phyloP scores from a whole-genome alignment of 768 basidiomycete species.

The Macrolepiota dolichaula region DNA sequence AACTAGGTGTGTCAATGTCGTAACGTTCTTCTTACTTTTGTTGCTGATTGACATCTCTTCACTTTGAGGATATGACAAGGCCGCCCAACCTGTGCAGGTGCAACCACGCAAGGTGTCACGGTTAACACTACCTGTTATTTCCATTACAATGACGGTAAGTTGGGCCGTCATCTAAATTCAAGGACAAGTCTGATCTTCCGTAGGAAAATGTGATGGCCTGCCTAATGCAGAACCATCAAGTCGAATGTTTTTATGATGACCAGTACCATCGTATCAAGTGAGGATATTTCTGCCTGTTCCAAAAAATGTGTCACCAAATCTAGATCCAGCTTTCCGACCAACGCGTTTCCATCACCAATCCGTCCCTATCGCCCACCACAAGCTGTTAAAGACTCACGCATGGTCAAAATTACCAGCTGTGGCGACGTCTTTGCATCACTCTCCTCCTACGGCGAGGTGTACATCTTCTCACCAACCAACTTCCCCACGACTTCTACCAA shows the following conservation, averaged over 20 bases:
- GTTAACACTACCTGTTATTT: slow-evolving; percentile 64
- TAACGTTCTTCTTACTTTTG: not conserved
- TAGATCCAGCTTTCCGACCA: slow-evolving; percentile 62
- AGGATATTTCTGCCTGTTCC: slow-evolving; percentile 15
- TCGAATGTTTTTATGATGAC: slow-evolving; percentile 81
- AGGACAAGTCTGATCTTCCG: not conserved
- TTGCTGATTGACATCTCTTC: not conserved
- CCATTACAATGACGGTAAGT: slow-evolving; percentile 71
- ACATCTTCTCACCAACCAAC: slow-evolving; percentile 55
- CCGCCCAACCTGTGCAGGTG: slow-evolving; percentile 69
- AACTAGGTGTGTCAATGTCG: slow-evolving; percentile 60
- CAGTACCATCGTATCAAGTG: slow-evolving; percentile 72
- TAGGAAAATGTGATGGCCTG: slow-evolving; percentile 84
- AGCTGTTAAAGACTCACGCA: slow-evolving; percentile 62
- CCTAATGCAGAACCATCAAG: slow-evolving; percentile 75
- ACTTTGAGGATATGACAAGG: slow-evolving; percentile 69
- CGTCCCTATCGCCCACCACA: slow-evolving; percentile 81
- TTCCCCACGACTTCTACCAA: slow-evolving; percentile 16
- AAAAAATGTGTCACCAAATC: not conserved
- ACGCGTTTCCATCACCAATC: slow-evolving; percentile 74
- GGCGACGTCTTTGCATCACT: slow-evolving; percentile 83
- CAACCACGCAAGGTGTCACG: slow-evolving; percentile 80
- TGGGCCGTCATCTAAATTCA: not conserved
- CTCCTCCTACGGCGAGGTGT: slow-evolving; percentile 86
- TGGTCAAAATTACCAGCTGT: slow-evolving; percentile 75